These are phyloP conservation scores for Apiospora hydei DNA, from an alignment of 2,329 filamentous ascomycete genomes.

Conservation along the genomic window DNA sequence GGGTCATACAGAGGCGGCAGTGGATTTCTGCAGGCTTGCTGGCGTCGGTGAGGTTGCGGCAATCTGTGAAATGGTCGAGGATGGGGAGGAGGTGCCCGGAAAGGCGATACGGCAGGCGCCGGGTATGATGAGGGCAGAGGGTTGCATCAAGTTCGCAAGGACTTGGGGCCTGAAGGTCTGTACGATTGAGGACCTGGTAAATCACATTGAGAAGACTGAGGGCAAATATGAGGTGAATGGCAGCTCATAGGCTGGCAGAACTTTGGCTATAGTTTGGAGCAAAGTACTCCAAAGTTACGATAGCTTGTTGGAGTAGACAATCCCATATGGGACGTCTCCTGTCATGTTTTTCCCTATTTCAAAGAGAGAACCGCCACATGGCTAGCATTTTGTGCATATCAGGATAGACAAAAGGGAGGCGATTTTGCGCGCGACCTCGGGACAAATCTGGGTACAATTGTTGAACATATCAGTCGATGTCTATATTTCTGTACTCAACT, in stretches of 20 bases:
- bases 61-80: constrained; percentile 91
- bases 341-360: not conserved
- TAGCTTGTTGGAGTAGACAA: not conserved
- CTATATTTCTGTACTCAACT: not conserved
- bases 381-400: not conserved
- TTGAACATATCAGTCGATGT: not conserved
- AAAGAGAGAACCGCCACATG: constrained; percentile 19
- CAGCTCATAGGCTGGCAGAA: constrained; percentile 28
- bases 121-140: constrained; percentile 93
- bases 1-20: constrained; percentile 92
- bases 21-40: constrained; percentile 87
- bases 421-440: not conserved
- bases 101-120: constrained; percentile 69
- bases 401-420: not conserved
- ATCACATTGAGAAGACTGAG: constrained; percentile 79
- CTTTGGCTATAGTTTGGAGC: not conserved
- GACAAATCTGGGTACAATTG: too few species aligned
- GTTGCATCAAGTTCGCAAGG: constrained; percentile 85
- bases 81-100: constrained; percentile 76
- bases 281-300: not conserved
- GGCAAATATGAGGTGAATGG: constrained; percentile 62
- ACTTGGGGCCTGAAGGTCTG: constrained; percentile 91
- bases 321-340: not conserved
- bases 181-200: constrained; percentile 90
- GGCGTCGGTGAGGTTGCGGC: constrained; percentile 80